Base-by-base conservation (phyloP, 345 rosid genomes). In the Camelina sativa region DNA sequence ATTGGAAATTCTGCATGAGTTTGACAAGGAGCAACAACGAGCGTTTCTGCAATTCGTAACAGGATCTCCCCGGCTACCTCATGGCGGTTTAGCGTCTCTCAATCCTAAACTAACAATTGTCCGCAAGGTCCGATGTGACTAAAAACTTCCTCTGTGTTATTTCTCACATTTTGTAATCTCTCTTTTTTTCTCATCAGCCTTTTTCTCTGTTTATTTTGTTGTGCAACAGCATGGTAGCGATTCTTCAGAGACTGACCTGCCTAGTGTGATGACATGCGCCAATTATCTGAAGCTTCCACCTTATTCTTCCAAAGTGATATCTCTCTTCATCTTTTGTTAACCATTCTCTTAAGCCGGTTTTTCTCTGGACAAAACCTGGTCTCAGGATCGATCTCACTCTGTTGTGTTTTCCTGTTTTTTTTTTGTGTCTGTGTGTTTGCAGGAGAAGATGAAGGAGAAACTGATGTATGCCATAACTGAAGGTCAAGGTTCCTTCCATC, bases 401-500 rank as follows among this genome's bases (percentile, higher is more conserved):
- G 55, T 9, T 50, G 7, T 61, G 63, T 52, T 30, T 52, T 43
- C 61, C 37, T 69, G 6, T 41, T 32, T 10, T 8, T 48, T 13
- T 37, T 40, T 7, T 22, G 19, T 50, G 40, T 63, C 35, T 57
- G 28, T 68, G 66, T 25, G 8, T 72, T 51, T 86, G 80, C 88
- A 94, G 98, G 98, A 91, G 67, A 94, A 76, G 84, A 89, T 91
- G 97, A 90, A 80, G 82, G 97, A 89, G 86, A 94, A 88, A 80
- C 84, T 94, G 10, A 30, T 91, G 62, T 89, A 88, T 72, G 98
- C 98, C 19, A 88, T 94, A 81, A 91, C 85, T 7, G 98, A 94
- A 82, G 98, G 98, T 17, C 98, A 91, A 81, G 98, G 98, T 61
- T 91, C 97, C 6, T 94, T 94, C 84, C 98, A 91, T 77, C 98